A percentile compares a stretch with the other conserved stretches of the same genome.
Evolutionary conservation across 768 basidiomycete genomes (phyloP).

Genomic region (Myochromella boudieri): DNA sequence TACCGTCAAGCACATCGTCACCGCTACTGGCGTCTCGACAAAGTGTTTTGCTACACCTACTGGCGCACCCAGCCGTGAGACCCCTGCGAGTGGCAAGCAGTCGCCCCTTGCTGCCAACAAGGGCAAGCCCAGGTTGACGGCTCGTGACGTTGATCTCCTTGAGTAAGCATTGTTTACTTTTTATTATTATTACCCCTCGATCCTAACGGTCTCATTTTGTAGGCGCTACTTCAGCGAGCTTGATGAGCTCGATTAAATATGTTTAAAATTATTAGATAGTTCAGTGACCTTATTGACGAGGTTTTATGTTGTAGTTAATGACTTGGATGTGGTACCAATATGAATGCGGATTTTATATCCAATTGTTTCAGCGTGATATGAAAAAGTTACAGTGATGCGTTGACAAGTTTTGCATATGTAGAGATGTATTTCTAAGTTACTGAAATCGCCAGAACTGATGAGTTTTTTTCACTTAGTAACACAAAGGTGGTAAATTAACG

Average conservation of each 20-base stretch:
- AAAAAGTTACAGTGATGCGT: not conserved
- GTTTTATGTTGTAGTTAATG: slow-evolving; percentile 1
- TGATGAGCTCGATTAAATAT: slow-evolving; percentile 14
- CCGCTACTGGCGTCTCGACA: not conserved
- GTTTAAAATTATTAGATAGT: not conserved
- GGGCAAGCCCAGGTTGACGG: not conserved
- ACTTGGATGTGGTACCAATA: slow-evolving; percentile 11
- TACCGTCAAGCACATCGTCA: not conserved
- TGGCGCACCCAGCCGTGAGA: no score
- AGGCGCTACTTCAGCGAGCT: slow-evolving; percentile 14
- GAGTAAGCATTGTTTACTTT: slow-evolving; percentile 2
- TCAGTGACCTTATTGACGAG: not conserved
- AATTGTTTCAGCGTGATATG: not conserved
- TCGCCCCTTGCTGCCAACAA: not conserved
- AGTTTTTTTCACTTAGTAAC: no score
- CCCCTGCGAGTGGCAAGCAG: no score
- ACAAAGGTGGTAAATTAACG: no score
- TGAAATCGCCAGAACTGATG: no score
- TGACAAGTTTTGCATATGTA: not conserved
- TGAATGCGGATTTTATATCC: slow-evolving; percentile 1
- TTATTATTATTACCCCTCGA: not conserved
- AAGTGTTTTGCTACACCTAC: not conserved
- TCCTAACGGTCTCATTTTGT: not conserved
- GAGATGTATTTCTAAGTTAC: no score
- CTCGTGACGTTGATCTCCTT: slow-evolving; percentile 6